Base-by-base conservation (phyloP, 768 basidiomycete genomes). In the Ramaria sp. region DNA sequence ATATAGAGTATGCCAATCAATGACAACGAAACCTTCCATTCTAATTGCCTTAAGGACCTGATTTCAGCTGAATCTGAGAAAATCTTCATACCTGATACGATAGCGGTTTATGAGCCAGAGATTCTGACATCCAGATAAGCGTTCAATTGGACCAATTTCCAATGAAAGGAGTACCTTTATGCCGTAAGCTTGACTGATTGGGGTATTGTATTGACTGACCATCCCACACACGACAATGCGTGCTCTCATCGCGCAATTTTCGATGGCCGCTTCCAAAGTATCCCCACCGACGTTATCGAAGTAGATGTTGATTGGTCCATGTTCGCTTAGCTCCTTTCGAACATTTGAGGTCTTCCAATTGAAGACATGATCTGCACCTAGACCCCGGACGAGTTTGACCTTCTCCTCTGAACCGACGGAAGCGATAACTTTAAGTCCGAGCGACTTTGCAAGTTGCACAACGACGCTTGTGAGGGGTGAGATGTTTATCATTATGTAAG, bases 181-280 rank as follows among this genome's bases (percentile, higher is more conserved):
- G n/a, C n/a, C n/a, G n/a, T n/a, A n/a, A n/a, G n/a, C n/a, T n/a
- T n/a, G n/a, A n/a, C n/a, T n/a, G n/a, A n/a, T n/a, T n/a, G n/a
- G n/a, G n/a, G n/a, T n/a, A n/a, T n/a, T n/a, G n/a, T n/a, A n/a
- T n/a, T n/a, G n/a, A n/a, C n/a, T n/a, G n/a, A n/a, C n/a, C n/a
- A n/a, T n/a, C n/a, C n/a, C n/a, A n/a, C n/a, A n/a, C n/a, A n/a
- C n/a, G n/a, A n/a, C n/a, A n/a, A n/a, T n/a, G n/a, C n/a, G n/a
- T n/a, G n/a, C n/a, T n/a, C n/a, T n/a, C n/a, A n/a, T n/a, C n/a
- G 70, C 73, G 1, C 82, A 72, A 38, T 70, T 72, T 1, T 71
- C 68, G 4, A 86, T 64, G 0, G 79, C 83, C 11, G 75, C 71
- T 7, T 85, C 83, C 4, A 86, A 69, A 0, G 72, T 76, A 52